These are phyloP conservation scores for Mycena latifolia DNA, from an alignment of 768 basidiomycete species.

Conservation along the genomic window DNA sequence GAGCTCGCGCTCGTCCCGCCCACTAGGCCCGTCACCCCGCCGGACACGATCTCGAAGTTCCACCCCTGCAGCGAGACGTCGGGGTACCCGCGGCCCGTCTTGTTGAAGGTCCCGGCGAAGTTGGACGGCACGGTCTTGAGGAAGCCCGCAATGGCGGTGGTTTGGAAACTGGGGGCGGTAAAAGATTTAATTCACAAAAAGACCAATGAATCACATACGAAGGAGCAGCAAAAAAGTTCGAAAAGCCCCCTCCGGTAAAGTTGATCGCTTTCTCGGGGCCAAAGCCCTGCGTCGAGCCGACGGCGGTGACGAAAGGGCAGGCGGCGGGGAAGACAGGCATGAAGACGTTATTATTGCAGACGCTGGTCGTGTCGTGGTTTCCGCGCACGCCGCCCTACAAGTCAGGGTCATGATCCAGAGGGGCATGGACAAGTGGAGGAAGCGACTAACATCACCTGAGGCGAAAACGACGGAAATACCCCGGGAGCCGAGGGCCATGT, in stretches of 20 bases:
- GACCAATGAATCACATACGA: too few species aligned
- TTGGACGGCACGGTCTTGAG: constrained; percentile 31
- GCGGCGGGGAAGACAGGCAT: constrained; percentile 38
- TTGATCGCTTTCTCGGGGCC: constrained; percentile 4
- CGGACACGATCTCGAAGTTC: constrained; percentile 15
- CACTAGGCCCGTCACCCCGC: constrained; percentile 12
- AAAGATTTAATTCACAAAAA: too few species aligned
- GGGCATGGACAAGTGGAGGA: not conserved
- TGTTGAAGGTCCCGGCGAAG: constrained; percentile 19
- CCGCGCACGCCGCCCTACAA: constrained; percentile 20
- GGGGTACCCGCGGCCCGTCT: constrained; percentile 37
- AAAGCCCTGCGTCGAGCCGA: constrained; percentile 19
- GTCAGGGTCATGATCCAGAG: not conserved
- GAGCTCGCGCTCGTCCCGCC: constrained; percentile 58
- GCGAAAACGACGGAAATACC: constrained; percentile 42
- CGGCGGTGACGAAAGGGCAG: constrained; percentile 26
- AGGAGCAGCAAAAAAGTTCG: constrained; percentile 51
- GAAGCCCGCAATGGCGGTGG: constrained; percentile 40
- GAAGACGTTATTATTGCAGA: constrained; percentile 40
- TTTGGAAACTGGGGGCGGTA: too few species aligned
- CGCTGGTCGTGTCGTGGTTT: constrained; percentile 21
- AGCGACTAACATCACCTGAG: constrained; percentile 13
- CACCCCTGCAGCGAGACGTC: constrained; percentile 30
- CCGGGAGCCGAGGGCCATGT: constrained; percentile 16
- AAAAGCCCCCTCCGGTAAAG: constrained; percentile 52